A percentile compares a stretch with the other conserved stretches of the same genome.
These are phyloP conservation scores for Phytophthora tubulina DNA, from an alignment of 352 stramenopile species.

Conservation along the genomic window DNA sequence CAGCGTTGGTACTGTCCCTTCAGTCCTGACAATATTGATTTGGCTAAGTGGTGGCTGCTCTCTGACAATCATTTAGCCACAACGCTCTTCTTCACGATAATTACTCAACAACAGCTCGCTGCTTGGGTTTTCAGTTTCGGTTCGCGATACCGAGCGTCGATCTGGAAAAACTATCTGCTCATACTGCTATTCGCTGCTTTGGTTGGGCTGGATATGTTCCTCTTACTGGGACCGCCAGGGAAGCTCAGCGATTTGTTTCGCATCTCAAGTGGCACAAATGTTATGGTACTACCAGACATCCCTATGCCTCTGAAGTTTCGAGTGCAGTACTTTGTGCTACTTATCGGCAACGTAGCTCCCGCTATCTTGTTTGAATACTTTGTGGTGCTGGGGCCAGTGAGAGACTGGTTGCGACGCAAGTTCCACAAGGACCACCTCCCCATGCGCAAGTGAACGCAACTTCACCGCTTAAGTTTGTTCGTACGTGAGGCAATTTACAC, in stretches of 20 bases:
- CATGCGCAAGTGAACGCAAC: conserved; percentile 44
- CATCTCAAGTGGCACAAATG: conserved; percentile 59
- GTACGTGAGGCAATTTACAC: too few species aligned
- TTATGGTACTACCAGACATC: conserved; percentile 60
- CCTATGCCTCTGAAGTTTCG: conserved; percentile 56
- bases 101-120: conserved; percentile 43
- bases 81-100: conserved; percentile 41
- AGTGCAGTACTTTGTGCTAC: conserved; percentile 45
- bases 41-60: conserved; percentile 61
- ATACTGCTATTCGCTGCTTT: conserved; percentile 36
- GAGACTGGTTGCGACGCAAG: conserved; percentile 57
- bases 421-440: conserved; percentile 66
- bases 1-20: conserved; percentile 61
- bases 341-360: conserved; percentile 44
- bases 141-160: conserved; percentile 50
- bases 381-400: conserved; percentile 53
- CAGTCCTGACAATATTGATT: conserved; percentile 44
- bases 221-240: conserved; percentile 50
- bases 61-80: conserved; percentile 57
- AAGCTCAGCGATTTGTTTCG: conserved; percentile 54
- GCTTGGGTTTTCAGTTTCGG: conserved; percentile 56
- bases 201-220: conserved; percentile 44
- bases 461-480: background rate
- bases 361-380: conserved; percentile 55
- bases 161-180: conserved; percentile 55